Base-by-base conservation (phyloP, 805 yeast species). In the Wickerhamomyces xylosicus region DNA sequence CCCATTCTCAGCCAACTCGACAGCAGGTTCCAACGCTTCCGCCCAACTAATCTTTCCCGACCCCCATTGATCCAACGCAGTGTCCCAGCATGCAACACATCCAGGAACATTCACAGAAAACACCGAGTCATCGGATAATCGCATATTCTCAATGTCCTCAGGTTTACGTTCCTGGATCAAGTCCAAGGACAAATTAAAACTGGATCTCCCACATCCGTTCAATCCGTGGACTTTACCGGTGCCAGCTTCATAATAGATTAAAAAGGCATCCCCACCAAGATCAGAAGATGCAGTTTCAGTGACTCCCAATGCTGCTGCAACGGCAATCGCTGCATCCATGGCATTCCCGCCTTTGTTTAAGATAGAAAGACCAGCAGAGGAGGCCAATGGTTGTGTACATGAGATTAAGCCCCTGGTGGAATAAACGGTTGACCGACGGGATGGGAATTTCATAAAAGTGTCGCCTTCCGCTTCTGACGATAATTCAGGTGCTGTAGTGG, bases 71-170 rank as follows among this genome's bases (percentile, higher is more conserved):
- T 73, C 77, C 31, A 71, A 60, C 3, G 85, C 72, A 55, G 83
- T 92, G 34, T 67, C 54, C 92, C 92, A 84, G 0, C 85, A 90
- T 5, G 85, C 85, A 36, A 82, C 68, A 2, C 85, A 79, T 4
- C 94, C 94, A 0, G 92, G 92, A 4, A 83, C 87, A 37, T 77
- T 79, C 7, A 79, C 73, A 0, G 80, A 59, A 41, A 74, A 74
- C 3, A 77, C 70, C 2, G 85, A 77, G 22, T 61, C 61, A 11
- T 49, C 49, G 0, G 74, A 74, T 22, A 82, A 62, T 50, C 85
- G 66, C 20, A 61, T 58, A 31, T 73, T 63, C 9, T 63, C 55
- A 32, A 71, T 59, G 15, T 72, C 72, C 17, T 64, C 61, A 15
- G 68, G 63, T 31, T 44, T 38, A 34, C 61, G 50, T 36, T 66